These are phyloP conservation scores for Globisporangium ultimum DNA, from an alignment of 352 stramenopile species.

Conservation along the genomic window DNA sequence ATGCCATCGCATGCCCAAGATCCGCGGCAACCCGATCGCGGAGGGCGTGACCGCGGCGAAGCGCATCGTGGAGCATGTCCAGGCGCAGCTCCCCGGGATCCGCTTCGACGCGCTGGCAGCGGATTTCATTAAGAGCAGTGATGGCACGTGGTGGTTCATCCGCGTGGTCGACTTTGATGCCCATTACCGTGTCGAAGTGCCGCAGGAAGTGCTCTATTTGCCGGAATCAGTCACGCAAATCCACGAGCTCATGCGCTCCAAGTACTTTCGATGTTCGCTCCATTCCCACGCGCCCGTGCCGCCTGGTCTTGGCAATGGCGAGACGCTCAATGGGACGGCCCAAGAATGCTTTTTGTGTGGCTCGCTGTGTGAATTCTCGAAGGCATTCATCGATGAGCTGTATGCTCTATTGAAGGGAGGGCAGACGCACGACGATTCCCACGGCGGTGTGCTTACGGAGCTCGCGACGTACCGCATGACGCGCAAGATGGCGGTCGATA, in stretches of 20 bases:
- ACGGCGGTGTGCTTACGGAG: constrained; percentile 28
- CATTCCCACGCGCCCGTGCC: neutral
- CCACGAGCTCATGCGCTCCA: constrained; percentile 36
- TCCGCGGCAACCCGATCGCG: constrained; percentile 48
- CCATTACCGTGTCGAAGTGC: constrained; percentile 29
- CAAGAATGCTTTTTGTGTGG: constrained; percentile 61
- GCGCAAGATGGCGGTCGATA: constrained; percentile 71
- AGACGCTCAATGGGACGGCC: constrained; percentile 8
- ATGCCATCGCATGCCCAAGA: constrained; percentile 38
- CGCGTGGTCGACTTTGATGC: constrained; percentile 55
- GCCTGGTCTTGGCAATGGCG: neutral
- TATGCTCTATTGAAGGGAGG: constrained; percentile 24
- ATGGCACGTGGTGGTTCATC: constrained; percentile 68
- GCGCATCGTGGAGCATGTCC: constrained; percentile 61
- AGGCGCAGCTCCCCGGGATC: constrained; percentile 55
- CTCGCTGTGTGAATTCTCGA: constrained; percentile 42
- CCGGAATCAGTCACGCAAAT: constrained; percentile 46
- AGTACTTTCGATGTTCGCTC: constrained; percentile 22
- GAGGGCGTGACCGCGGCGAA: constrained; percentile 46
- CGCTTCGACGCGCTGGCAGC: constrained; percentile 48
- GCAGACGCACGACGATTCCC: constrained; percentile 10
- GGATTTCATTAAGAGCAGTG: constrained; percentile 69
- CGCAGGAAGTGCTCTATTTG: constrained; percentile 21
- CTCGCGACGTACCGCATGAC: constrained; percentile 70
- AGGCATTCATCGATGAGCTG: constrained; percentile 37